Evolutionary conservation across 2,329 filamentous ascomycete species (phyloP).

Genomic region (Ampelomyces quisqualis): DNA sequence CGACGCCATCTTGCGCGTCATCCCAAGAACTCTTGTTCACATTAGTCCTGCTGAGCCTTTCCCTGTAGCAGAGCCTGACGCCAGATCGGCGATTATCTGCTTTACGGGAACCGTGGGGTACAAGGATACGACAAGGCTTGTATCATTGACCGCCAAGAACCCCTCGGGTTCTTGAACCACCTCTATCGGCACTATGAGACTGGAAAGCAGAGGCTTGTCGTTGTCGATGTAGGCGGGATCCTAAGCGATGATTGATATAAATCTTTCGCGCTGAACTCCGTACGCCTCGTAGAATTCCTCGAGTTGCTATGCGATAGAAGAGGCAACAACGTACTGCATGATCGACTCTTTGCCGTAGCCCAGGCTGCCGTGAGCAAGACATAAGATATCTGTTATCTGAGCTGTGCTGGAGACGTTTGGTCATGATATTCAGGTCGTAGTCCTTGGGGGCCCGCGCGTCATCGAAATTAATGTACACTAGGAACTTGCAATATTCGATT

Average conservation of each 20-base stretch:
- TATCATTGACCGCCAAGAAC: slow-evolving; percentile 2
- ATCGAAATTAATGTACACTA: background rate
- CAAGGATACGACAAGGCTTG: background rate
- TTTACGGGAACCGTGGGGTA: background rate
- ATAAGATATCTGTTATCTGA: background rate
- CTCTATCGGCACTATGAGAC: background rate
- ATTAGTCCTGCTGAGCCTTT: background rate
- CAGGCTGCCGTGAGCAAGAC: background rate
- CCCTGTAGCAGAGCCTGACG: background rate
- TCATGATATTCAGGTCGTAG: background rate
- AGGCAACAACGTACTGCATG: background rate
- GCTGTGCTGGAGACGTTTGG: background rate
- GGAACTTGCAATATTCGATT: background rate
- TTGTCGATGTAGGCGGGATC: background rate
- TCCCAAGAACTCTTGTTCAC: background rate
- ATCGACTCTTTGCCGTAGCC: background rate
- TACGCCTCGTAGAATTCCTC: background rate
- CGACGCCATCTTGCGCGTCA: background rate
- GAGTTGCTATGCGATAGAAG: background rate
- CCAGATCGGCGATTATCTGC: slow-evolving; percentile 1
- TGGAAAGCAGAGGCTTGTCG: background rate
- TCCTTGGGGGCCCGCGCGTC: background rate
- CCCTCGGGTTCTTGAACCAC: background rate
- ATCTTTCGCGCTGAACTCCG: background rate
- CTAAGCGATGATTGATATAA: slow-evolving; percentile 1